These are phyloP conservation scores for Aquilaria malaccensis DNA, from an alignment of 345 rosid species.

Conservation along the genomic window DNA sequence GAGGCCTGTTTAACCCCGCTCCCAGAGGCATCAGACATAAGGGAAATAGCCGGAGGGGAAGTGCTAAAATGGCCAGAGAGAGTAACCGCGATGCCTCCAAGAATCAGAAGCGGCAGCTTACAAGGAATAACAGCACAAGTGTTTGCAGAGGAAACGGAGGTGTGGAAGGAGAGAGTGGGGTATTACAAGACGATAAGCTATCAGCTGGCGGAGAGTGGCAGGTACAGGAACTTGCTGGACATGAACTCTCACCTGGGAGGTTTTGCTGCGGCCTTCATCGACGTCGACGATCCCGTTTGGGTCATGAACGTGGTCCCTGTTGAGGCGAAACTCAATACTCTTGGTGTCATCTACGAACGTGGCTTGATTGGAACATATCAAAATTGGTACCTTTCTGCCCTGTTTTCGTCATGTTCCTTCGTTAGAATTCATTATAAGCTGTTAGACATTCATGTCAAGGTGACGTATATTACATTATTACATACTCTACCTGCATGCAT, in stretches of 20 bases:
- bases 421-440: too few species aligned
- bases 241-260: conserved; percentile 84
- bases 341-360: conserved; percentile 80
- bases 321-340: conserved; percentile 53
- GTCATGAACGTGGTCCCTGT: conserved; percentile 76
- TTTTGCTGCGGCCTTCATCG: conserved; percentile 69
- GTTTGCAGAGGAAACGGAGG: conserved; percentile 44
- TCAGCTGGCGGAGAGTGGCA: conserved; percentile 58
- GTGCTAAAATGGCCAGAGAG: conserved; percentile 79
- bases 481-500: too few species aligned
- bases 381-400: conserved; percentile 45
- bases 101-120: conserved; percentile 50
- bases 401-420: too few species aligned
- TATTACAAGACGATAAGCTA: conserved; percentile 63
- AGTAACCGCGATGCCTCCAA: conserved; percentile 64
- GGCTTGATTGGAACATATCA: conserved; percentile 94
- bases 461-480: too few species aligned
- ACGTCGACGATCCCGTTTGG: conserved; percentile 71
- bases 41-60: conserved; percentile 65
- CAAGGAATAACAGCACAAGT: conserved; percentile 42
- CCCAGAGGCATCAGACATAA: conserved; percentile 56
- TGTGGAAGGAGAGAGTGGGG: conserved; percentile 66
- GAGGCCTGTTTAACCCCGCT: conserved; percentile 78
- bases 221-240: conserved; percentile 83
- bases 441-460: too few species aligned